phyloP scores from a whole-genome alignment of 345 rosid species.

The Eucalyptus tenuipes region DNA sequence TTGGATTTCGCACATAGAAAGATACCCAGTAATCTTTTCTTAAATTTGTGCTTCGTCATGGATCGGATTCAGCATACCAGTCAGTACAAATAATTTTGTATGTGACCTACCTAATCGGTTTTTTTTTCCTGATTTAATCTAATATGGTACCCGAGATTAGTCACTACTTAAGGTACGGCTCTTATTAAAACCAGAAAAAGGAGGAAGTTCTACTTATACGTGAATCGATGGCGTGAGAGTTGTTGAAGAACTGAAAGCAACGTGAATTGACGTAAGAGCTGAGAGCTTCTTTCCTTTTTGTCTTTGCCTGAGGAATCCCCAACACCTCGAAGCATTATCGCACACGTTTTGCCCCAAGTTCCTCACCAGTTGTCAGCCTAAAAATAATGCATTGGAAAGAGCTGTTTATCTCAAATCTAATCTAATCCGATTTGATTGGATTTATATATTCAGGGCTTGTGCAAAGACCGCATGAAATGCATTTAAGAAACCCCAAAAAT shows the following conservation, averaged over 20 bases:
- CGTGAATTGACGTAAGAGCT: background rate
- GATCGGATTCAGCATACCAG: background rate
- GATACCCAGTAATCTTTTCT: background rate
- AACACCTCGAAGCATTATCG: background rate
- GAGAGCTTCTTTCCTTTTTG: background rate
- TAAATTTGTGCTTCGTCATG: background rate
- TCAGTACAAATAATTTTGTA: background rate
- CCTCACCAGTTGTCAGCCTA: background rate
- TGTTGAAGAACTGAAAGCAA: background rate
- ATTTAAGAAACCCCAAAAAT: background rate
- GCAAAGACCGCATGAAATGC: background rate
- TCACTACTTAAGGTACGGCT: background rate
- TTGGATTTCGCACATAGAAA: background rate
- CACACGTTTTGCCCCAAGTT: background rate
- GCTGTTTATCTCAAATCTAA: background rate
- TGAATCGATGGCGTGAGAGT: background rate
- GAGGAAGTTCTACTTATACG: background rate
- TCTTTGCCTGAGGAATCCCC: background rate
- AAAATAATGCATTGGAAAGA: background rate
- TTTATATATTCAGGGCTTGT: background rate
- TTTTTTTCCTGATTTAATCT: background rate
- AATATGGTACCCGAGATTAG: background rate
- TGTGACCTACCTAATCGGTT: background rate
- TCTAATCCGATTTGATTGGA: background rate
- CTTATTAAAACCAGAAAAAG: background rate